phyloP scores from a whole-genome alignment of 2,329 filamentous ascomycete species.

The Alternaria postmessia region DNA sequence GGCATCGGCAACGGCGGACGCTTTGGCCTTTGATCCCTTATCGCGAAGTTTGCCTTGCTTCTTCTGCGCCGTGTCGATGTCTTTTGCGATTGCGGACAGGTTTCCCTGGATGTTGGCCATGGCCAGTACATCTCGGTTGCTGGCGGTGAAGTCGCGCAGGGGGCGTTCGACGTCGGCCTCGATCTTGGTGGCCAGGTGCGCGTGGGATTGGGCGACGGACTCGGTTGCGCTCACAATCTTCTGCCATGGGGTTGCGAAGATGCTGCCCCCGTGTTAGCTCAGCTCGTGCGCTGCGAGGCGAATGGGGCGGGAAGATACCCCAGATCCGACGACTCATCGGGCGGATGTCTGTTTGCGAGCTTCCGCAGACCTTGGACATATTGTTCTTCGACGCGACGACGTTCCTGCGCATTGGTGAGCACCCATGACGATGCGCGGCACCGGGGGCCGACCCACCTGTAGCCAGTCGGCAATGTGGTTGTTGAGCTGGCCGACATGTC shows the following conservation, averaged over 20 bases:
- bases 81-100: constrained; percentile 79
- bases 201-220: constrained; percentile 82
- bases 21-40: constrained; percentile 79
- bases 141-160: constrained; percentile 75
- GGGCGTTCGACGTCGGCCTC: constrained; percentile 88
- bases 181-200: constrained; percentile 79
- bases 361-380: constrained; percentile 85
- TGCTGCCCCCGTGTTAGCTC: constrained; percentile 61
- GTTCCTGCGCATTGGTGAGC: constrained; percentile 70
- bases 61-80: constrained; percentile 83
- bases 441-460: constrained; percentile 69
- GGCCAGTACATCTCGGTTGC: constrained; percentile 77
- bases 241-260: constrained; percentile 91
- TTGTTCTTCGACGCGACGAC: constrained; percentile 87
- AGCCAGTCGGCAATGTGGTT: constrained; percentile 95
- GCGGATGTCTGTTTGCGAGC: constrained; percentile 76
- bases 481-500: constrained; percentile 86
- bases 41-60: constrained; percentile 83
- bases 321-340: constrained; percentile 80
- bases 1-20: constrained; percentile 79
- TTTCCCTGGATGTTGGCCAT: constrained; percentile 85
- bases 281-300: constrained; percentile 24
- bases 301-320: constrained; percentile 68
- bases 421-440: constrained; percentile 9
- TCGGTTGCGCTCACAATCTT: constrained; percentile 83